Evolutionary conservation across 176 grass and related monocot species (phyloP).

Genomic region (Pontederia paniculata): DNA sequence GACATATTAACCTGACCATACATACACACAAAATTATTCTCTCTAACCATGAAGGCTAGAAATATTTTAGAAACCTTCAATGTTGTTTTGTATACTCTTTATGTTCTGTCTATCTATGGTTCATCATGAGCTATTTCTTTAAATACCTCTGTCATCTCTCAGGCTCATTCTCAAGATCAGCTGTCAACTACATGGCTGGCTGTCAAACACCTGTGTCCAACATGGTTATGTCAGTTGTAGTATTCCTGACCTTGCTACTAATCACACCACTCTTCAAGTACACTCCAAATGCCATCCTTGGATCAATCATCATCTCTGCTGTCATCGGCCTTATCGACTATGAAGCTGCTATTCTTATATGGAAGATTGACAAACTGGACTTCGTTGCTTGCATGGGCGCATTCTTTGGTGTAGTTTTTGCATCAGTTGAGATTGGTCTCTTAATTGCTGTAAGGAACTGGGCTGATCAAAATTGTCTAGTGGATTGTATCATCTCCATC

Average conservation of each 20-base stretch:
- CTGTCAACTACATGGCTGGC: neutral
- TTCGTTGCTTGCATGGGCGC: conserved; percentile 5
- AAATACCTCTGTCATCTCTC: neutral
- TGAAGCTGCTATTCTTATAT: neutral
- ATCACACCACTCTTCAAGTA: conserved; percentile 2
- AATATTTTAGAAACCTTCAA: too few species aligned
- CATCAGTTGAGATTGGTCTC: neutral
- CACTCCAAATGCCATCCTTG: conserved; percentile 8
- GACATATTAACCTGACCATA: too few species aligned
- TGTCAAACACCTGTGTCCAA: neutral
- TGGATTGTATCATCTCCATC: neutral
- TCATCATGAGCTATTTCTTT: neutral
- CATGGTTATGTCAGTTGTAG: neutral
- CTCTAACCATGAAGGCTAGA: too few species aligned
- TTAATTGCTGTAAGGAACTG: neutral
- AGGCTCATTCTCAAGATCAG: conserved; percentile 7
- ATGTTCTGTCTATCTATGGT: neutral
- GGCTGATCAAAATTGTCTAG: neutral
- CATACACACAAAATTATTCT: too few species aligned
- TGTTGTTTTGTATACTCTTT: neutral
- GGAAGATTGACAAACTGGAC: conserved; percentile 6
- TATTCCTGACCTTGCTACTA: neutral
- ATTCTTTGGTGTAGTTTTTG: conserved; percentile 1
- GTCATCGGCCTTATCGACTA: neutral
- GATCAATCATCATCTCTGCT: conserved; percentile 4